Conservation (phyloP, 345 rosid genomes). For the Melaleuca quinquenervia region DNA sequence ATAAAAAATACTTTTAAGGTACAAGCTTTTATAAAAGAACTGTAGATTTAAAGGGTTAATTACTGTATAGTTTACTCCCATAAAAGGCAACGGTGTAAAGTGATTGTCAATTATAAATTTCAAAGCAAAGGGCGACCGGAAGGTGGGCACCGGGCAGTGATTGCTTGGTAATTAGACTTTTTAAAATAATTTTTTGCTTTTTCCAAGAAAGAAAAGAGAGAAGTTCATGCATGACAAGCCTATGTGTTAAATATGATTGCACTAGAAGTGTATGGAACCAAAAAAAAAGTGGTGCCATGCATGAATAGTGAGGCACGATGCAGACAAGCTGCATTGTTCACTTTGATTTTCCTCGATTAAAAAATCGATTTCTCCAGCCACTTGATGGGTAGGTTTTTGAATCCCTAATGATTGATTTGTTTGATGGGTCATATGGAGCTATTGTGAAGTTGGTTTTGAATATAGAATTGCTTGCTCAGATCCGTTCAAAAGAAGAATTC, state of each 20-base stretch:
- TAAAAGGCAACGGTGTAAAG: neutral
- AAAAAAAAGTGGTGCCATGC: neutral
- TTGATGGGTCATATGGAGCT: neutral
- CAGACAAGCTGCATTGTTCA: neutral
- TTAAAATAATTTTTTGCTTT: neutral
- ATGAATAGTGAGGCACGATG: neutral
- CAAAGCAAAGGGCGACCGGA: neutral
- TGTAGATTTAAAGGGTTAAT: neutral
- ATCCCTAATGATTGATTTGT: neutral
- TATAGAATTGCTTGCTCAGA: neutral
- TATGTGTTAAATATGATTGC: neutral
- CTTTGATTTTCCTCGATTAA: neutral
- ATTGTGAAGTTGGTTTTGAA: neutral
- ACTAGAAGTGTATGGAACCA: neutral
- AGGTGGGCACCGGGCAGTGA: neutral
- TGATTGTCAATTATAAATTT: neutral
- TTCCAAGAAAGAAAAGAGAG: neutral
- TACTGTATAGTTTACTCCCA: neutral
- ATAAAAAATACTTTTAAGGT: neutral
- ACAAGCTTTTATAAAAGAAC: neutral
- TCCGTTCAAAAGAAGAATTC: neutral
- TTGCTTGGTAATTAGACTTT: neutral
- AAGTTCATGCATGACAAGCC: neutral
- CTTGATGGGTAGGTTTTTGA: neutral
- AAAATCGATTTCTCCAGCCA: neutral